Base-by-base conservation (phyloP, 352 stramenopile genomes). In the Blastocystis sp. region DNA sequence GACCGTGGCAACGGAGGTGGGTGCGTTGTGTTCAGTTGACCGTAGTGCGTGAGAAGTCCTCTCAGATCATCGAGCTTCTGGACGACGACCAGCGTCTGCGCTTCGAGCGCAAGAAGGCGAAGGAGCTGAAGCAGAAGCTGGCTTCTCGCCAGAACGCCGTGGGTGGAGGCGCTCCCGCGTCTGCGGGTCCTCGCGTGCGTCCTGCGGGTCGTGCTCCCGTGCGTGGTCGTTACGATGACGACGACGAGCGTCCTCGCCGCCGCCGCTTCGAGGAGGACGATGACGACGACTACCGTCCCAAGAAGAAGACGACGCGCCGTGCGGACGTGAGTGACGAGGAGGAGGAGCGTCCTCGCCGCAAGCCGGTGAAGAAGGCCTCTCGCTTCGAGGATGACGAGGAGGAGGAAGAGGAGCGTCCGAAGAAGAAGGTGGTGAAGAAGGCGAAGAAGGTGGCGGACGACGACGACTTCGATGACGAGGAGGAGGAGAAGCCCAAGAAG, bases 51-150 rank as follows among this genome's bases (percentile, higher is more conserved):
- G 92, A 95, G 88, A 95, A 95, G 88, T 90, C 91, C 34, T 94
- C 94, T 86, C 91, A 93, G 86, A 90, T 95, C 34, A 87, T 94
- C 51, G 91, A 94, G 21, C 89, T 95, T 84, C 81, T 95, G 69
- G 94, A 95, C 79, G 91, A 95, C 88, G 94, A 94, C 75, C 90
- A 93, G 40, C 91, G 91, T 73, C 94, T 95, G 46, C 91, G 92
- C 16, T 91, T 93, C 8, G 92, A 94, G 84, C 89, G 92, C 76
- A 91, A 94, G 88, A 94, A 94, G 87, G 91, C 92, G 1, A 90
- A 91, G 59, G 90, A 91, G 61, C 79, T 94, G 63, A 91, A 91
- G 4, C 91, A 93, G 87, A 95, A 95, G 88, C 18, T 78, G 51
- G 51, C 46, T 29, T 78, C 67, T 11, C 67, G 67, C 44, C 46